These are phyloP conservation scores for Fragaria vesca DNA, from an alignment of 306 rosid genomes.

Conservation along the genomic window DNA sequence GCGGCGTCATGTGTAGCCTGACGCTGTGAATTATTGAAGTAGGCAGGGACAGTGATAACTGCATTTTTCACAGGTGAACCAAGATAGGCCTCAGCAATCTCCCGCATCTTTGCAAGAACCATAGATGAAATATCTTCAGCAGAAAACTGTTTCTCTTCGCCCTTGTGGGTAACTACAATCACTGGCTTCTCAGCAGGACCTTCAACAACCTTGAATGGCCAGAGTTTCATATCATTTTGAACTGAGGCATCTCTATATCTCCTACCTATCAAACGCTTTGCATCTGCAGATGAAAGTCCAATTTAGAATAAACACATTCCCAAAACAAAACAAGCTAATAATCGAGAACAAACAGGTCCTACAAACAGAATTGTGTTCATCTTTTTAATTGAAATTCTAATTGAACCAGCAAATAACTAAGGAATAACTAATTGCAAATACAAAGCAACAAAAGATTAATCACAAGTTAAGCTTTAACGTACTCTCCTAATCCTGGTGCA, in stretches of 20 bases:
- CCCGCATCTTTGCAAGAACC: background rate
- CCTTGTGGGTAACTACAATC: background rate
- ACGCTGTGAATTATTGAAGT: constrained; percentile 5
- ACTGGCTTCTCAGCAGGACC: background rate
- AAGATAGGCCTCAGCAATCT: background rate
- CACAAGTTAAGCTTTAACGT: too few relatives aligned
- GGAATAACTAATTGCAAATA: too few relatives aligned
- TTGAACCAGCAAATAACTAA: background rate
- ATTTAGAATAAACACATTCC: background rate
- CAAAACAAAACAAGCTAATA: too few relatives aligned
- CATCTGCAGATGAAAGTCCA: background rate
- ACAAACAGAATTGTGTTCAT: background rate
- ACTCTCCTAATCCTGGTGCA: background rate
- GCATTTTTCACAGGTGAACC: constrained; percentile 2
- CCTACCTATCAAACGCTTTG: background rate
- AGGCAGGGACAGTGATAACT: constrained; percentile 13
- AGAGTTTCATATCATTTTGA: background rate
- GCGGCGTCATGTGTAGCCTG: background rate
- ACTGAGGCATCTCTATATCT: background rate
- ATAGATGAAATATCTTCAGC: background rate
- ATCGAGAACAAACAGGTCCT: background rate
- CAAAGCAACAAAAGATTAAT: background rate
- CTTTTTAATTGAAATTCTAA: background rate
- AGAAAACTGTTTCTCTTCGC: background rate
- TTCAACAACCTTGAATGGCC: constrained; percentile 4